Percentiles rank a stretch among this genome's conserved stretches.
These are phyloP conservation scores for Hyphopichia burtonii DNA, from an alignment of 1,139 yeast species.

Conservation along the genomic window DNA sequence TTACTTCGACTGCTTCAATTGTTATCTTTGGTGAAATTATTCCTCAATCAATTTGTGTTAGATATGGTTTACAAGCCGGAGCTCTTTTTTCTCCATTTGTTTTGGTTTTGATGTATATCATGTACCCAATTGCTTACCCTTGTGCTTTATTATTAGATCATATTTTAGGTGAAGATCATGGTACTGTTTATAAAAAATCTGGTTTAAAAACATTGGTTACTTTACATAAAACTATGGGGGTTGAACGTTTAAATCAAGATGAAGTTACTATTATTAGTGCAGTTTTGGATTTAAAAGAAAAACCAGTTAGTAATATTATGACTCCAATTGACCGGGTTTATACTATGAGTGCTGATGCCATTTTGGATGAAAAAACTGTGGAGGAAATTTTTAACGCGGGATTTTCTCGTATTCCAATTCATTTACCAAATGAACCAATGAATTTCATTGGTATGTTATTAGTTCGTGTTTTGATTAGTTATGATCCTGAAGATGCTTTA, in stretches of 20 bases:
- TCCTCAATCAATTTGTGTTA: constrained; percentile 90
- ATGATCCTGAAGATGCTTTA: constrained; percentile 93
- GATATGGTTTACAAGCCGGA: constrained; percentile 91
- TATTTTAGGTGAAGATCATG: constrained; percentile 92
- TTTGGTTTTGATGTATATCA: constrained; percentile 73
- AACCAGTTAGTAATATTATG: constrained; percentile 84
- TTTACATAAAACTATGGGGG: constrained; percentile 92
- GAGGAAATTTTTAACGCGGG: constrained; percentile 94
- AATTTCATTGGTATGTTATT: constrained; percentile 95
- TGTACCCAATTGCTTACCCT: constrained; percentile 94
- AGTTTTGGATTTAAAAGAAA: constrained; percentile 90
- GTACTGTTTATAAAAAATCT: constrained; percentile 88
- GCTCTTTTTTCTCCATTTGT: constrained; percentile 91
- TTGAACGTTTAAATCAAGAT: constrained; percentile 86
- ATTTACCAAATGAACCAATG: constrained; percentile 82
- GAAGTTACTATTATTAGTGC: constrained; percentile 96
- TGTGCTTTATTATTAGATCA: constrained; percentile 78
- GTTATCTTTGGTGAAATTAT: constrained; percentile 96
- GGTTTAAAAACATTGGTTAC: constrained; percentile 93
- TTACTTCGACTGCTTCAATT: constrained; percentile 85
- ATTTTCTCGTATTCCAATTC: constrained; percentile 93
- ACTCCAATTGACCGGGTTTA: constrained; percentile 91
- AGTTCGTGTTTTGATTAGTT: constrained; percentile 87
- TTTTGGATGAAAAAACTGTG: constrained; percentile 80
- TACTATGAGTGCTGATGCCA: constrained; percentile 81